These are phyloP conservation scores for Carex kokanica DNA, from an alignment of 176 grass and related monocot species.

Conservation along the genomic window DNA sequence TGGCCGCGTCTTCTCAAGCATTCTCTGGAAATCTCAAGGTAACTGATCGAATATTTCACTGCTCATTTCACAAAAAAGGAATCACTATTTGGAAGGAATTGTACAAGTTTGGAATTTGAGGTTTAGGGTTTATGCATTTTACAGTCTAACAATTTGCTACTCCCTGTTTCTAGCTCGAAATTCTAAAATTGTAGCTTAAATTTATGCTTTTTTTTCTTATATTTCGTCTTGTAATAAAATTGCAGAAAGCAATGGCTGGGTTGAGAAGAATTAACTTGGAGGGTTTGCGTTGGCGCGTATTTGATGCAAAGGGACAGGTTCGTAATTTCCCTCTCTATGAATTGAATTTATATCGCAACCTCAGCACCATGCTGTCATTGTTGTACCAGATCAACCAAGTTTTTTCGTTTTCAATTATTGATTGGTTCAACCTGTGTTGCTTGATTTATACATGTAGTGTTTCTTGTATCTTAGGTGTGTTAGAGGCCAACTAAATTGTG, in stretches of 20 bases:
- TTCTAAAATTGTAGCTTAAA: no score
- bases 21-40: constrained; percentile 67
- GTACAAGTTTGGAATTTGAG: background rate
- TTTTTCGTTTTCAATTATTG: background rate
- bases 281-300: constrained; percentile 85
- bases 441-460: no score
- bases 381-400: background rate
- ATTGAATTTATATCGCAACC: background rate
- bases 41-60: background rate
- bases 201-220: background rate
- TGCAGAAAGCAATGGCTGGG: constrained; percentile 91
- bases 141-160: background rate
- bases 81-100: background rate
- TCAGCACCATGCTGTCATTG: background rate
- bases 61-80: background rate
- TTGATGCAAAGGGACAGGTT: constrained; percentile 96
- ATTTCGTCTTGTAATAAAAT: background rate
- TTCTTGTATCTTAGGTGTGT: background rate
- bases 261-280: constrained; percentile 90
- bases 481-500: background rate
- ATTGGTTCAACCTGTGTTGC: background rate
- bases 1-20: constrained; percentile 39
- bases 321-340: background rate
- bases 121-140: background rate
- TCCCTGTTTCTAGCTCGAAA: no score